Base-by-base conservation (phyloP, 768 basidiomycete genomes). In the Suillus sp. region DNA sequence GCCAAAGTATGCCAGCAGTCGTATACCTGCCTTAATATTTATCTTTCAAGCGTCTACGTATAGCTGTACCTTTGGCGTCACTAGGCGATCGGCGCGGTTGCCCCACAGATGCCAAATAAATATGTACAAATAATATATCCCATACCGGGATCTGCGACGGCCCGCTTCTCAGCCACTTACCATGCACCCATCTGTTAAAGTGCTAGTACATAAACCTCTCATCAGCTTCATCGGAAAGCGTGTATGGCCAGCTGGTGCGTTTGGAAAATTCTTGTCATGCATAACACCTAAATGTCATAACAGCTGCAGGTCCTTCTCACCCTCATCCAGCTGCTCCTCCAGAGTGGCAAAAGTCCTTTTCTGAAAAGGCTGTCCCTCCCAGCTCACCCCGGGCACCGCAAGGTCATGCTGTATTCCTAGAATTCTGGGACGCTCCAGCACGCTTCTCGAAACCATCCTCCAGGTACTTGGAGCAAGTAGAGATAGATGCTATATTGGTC, bases 401-500 rank as follows among this genome's bases (percentile, higher is more conserved):
- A 10, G 67, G 64, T 13, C 62, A 67, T 8, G 42, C 37, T 57
- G 68, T 42, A 74, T 81, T 77, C 68, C 70, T 50, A 68, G 85
- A 80, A 47, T 89, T 84, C 71, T 92, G 91, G 91, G 83, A 91
- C 58, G 87, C 86, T 4, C 90, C 91, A 0, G 69, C 79, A 10
- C 79, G 81, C 55, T 79, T 85, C 65, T 89, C 86, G 87, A 79
- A 74, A 59, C 83, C 84, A 16, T 79, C 74, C 63, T 73, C 78
- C 22, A 80, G 80, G 54, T 72, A 83, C 37, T 68, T 91, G 14
- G 79, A 82, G 32, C 80, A 88, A 20, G 68, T 65, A 3, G 90
- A 92, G 75, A 87, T 91, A 61, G 84, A 89, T 14, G 85, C 88
- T 18, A 78, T 92, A 62, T 75, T 84, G 79, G 90, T 90, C 67